phyloP scores from a whole-genome alignment of 768 basidiomycete species.

The Mycena rebaudengoi region DNA sequence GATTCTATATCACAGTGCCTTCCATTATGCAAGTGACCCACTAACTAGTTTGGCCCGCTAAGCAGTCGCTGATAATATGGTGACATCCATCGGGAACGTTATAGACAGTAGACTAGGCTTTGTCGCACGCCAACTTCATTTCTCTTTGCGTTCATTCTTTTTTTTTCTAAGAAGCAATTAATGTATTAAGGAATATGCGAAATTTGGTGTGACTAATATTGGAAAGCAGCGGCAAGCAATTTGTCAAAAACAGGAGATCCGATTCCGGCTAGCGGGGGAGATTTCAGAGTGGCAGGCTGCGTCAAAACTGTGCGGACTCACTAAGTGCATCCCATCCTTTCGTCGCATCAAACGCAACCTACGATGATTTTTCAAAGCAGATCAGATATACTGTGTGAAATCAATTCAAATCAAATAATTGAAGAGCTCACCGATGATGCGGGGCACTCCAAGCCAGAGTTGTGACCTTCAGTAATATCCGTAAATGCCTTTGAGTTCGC shows the following conservation, averaged over 20 bases:
- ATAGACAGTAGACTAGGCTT: too few relatives aligned
- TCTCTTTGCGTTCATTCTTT: neutral
- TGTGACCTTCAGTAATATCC: neutral
- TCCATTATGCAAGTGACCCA: too few relatives aligned
- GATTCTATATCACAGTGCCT: too few relatives aligned
- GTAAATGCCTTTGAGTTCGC: neutral
- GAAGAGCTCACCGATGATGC: neutral
- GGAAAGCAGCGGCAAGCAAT: neutral
- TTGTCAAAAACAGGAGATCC: neutral
- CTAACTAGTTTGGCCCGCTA: too few relatives aligned
- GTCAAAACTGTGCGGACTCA: neutral
- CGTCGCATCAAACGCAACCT: slow-evolving; percentile 12
- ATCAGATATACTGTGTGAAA: neutral
- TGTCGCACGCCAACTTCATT: neutral
- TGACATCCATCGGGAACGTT: too few relatives aligned
- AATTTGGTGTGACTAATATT: neutral
- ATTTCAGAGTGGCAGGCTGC: neutral
- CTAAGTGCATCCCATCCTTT: neutral
- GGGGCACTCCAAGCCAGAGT: slow-evolving; percentile 4
- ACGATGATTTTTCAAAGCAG: neutral
- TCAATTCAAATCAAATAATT: slow-evolving; percentile 3
- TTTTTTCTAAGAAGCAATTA: neutral
- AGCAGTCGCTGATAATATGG: too few relatives aligned
- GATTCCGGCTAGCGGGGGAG: neutral
- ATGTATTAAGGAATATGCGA: neutral